phyloP scores from a whole-genome alignment of 2,329 filamentous ascomycete species.

The Colletotrichum karsti region DNA sequence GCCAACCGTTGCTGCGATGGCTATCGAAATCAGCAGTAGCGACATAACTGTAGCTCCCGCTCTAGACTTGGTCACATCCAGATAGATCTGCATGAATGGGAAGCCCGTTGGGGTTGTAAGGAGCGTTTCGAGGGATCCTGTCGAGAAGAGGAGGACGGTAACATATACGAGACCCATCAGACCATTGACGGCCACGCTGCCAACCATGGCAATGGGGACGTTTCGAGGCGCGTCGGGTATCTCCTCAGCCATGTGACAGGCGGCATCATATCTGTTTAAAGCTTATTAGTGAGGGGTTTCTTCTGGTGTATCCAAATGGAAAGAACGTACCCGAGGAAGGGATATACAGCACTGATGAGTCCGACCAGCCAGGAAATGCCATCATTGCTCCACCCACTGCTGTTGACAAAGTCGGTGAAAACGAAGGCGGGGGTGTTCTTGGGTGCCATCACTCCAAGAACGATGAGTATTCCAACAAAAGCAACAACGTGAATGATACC shows the following conservation, averaged over 20 bases:
- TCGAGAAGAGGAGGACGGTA: conserved; percentile 51
- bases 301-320: too few species aligned
- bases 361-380: conserved; percentile 42
- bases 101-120: conserved; percentile 49
- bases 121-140: conserved; percentile 46
- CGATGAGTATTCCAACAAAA: conserved; percentile 36
- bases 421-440: conserved; percentile 40
- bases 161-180: conserved; percentile 52
- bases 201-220: conserved; percentile 42
- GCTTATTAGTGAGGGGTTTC: accelerated
- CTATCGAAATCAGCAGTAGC: conserved; percentile 34
- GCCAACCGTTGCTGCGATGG: conserved; percentile 38
- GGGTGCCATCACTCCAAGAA: conserved; percentile 38
- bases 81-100: conserved; percentile 51
- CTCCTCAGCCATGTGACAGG: conserved; percentile 43
- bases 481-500: conserved; percentile 38
- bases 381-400: conserved; percentile 39
- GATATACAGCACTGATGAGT: conserved; percentile 40
- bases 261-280: conserved; percentile 38
- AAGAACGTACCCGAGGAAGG: conserved; percentile 39
- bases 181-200: conserved; percentile 48
- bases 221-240: conserved; percentile 40
- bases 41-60: conserved; percentile 38
- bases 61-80: conserved; percentile 36
- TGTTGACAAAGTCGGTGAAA: conserved; percentile 40